Percentiles rank a stretch among this genome's conserved stretches.
These are phyloP conservation scores for Plantago ovata DNA, from an alignment of 257 asterid genomes.

Conservation along the genomic window DNA sequence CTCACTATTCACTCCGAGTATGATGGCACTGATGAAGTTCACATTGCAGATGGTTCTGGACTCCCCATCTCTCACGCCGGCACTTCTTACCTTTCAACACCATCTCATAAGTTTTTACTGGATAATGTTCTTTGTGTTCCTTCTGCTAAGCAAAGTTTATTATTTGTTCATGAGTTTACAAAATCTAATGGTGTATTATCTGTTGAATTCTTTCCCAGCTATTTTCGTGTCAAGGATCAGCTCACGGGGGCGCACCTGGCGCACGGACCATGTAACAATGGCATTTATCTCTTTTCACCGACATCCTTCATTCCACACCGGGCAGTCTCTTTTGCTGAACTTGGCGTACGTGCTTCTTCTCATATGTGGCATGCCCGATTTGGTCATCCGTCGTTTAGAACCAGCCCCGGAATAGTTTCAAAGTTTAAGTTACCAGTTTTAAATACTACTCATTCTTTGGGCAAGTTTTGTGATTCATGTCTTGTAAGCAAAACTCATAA, in stretches of 20 bases:
- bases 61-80: neutral
- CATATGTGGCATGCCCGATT: too few relatives aligned
- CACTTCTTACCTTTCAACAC: neutral
- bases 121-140: neutral
- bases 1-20: neutral
- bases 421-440: neutral
- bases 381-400: too few relatives aligned
- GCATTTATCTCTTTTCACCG: too few relatives aligned
- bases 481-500: neutral
- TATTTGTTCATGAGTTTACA: neutral
- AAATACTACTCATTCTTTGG: neutral
- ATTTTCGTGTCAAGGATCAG: too few relatives aligned
- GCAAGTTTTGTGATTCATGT: neutral
- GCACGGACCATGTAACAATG: too few relatives aligned
- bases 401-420: too few relatives aligned
- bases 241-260: too few relatives aligned
- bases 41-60: neutral
- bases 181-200: neutral
- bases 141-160: neutral
- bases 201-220: too few relatives aligned
- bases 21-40: neutral
- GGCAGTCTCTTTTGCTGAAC: too few relatives aligned
- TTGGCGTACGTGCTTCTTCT: too few relatives aligned
- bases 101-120: neutral
- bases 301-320: neutral